These are phyloP conservation scores for Gossypium davidsonii DNA, from an alignment of 441 rosid genomes.

Conservation along the genomic window DNA sequence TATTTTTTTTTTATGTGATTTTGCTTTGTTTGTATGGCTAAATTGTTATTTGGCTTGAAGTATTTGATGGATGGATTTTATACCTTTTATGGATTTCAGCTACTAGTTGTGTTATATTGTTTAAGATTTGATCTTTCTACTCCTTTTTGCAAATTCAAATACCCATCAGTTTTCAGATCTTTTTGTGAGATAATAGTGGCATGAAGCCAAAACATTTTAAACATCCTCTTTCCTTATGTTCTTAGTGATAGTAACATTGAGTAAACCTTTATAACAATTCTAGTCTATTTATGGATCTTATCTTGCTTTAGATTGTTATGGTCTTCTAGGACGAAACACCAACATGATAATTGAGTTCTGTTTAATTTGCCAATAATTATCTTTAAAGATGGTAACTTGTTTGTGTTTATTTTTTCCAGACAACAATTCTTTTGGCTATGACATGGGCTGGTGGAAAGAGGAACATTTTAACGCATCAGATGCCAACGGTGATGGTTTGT, in stretches of 20 bases:
- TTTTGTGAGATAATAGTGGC: neutral
- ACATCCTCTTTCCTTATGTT: neutral
- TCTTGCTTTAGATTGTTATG: neutral
- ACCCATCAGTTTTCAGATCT: neutral
- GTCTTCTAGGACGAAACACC: neutral
- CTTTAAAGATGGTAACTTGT: conserved; percentile 13
- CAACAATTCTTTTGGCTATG: conserved; percentile 57
- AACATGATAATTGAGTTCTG: neutral
- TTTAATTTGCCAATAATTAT: neutral
- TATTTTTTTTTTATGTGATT: neutral
- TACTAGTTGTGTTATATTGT: neutral
- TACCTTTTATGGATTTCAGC: neutral
- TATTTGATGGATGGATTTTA: neutral
- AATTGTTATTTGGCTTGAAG: neutral
- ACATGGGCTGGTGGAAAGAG: conserved; percentile 98
- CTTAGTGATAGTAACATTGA: neutral
- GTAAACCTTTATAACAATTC: neutral
- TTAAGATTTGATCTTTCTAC: neutral
- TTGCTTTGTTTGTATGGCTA: neutral
- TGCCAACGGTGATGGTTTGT: conserved; percentile 80
- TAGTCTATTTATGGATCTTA: neutral
- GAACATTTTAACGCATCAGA: conserved; percentile 96
- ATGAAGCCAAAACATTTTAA: neutral
- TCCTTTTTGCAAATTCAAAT: neutral
- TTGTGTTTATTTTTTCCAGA: conserved; percentile 31